phyloP scores from a whole-genome alignment of 768 basidiomycete genomes.

The Mycena latifolia region DNA sequence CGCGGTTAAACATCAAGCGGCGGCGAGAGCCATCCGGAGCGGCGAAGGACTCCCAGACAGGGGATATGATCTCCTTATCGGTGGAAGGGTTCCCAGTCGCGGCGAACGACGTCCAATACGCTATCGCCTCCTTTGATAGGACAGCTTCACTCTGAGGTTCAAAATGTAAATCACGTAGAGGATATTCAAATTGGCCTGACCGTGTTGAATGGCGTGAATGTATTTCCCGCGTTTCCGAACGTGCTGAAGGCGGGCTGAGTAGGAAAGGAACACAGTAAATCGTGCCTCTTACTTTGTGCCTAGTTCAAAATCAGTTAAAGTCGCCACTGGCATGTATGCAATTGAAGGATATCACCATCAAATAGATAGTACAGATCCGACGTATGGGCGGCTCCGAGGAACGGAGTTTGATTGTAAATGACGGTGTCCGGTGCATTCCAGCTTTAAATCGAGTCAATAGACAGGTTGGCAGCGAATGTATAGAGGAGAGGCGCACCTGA shows the following conservation, averaged over 20 bases:
- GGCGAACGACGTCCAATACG: conserved; percentile 59
- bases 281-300: conserved; percentile 45
- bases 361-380: conserved; percentile 59
- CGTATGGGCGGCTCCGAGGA: conserved; percentile 55
- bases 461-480: conserved; percentile 30
- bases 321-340: neutral
- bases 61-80: conserved; percentile 38
- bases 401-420: conserved; percentile 49
- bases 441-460: conserved; percentile 34
- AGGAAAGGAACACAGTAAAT: neutral
- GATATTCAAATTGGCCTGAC: conserved; percentile 35
- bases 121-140: conserved; percentile 54
- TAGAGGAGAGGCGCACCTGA: no score
- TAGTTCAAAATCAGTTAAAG: conserved; percentile 20
- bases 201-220: conserved; percentile 52
- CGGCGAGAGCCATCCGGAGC: conserved; percentile 27
- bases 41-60: conserved; percentile 43
- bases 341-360: conserved; percentile 49
- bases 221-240: conserved; percentile 48
- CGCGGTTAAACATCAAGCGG: conserved; percentile 44
- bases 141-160: conserved; percentile 54
- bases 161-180: no score
- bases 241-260: conserved; percentile 33
- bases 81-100: conserved; percentile 45
- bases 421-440: conserved; percentile 61